phyloP scores from a whole-genome alignment of 345 rosid species.

The Gossypium bickii region DNA sequence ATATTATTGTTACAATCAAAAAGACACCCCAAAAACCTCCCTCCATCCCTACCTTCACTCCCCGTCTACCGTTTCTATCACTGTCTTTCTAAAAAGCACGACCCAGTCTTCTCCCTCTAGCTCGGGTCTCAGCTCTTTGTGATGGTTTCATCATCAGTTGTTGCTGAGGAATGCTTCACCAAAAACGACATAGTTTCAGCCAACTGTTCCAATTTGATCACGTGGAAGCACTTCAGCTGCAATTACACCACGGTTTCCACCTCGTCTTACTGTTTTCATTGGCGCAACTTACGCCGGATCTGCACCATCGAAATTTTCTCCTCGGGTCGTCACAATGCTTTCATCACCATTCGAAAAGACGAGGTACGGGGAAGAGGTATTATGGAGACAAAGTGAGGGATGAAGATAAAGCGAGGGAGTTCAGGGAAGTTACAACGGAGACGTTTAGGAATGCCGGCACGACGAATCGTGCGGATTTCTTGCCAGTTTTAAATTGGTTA shows the following conservation, averaged over 20 bases:
- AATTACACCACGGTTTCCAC: slow-evolving; percentile 20
- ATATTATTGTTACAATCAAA: neutral
- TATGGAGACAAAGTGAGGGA: slow-evolving; percentile 18
- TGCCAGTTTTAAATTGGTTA: slow-evolving; percentile 24
- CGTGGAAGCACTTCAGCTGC: slow-evolving; percentile 31
- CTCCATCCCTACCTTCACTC: neutral
- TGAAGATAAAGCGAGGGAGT: slow-evolving; percentile 32
- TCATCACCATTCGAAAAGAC: neutral
- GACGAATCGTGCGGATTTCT: slow-evolving; percentile 21
- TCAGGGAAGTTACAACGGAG: slow-evolving; percentile 27
- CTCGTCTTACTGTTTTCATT: slow-evolving; percentile 38
- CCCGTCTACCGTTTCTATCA: slow-evolving; percentile 24
- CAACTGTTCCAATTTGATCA: slow-evolving; percentile 34
- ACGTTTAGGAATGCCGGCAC: slow-evolving; percentile 11
- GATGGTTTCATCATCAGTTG: slow-evolving; percentile 28
- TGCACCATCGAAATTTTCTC: slow-evolving; percentile 40
- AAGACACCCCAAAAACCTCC: neutral
- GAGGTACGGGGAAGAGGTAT: neutral
- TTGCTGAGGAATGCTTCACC: slow-evolving; percentile 44
- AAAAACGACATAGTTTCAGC: slow-evolving; percentile 45
- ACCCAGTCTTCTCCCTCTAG: slow-evolving; percentile 29
- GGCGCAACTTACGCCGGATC: slow-evolving; percentile 53
- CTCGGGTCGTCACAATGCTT: slow-evolving; percentile 23
- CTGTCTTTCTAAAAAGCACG: slow-evolving; percentile 21
- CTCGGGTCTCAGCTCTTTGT: slow-evolving; percentile 29